Conservation (phyloP, 768 basidiomycete genomes). For the Panaeolus papilionaceus region DNA sequence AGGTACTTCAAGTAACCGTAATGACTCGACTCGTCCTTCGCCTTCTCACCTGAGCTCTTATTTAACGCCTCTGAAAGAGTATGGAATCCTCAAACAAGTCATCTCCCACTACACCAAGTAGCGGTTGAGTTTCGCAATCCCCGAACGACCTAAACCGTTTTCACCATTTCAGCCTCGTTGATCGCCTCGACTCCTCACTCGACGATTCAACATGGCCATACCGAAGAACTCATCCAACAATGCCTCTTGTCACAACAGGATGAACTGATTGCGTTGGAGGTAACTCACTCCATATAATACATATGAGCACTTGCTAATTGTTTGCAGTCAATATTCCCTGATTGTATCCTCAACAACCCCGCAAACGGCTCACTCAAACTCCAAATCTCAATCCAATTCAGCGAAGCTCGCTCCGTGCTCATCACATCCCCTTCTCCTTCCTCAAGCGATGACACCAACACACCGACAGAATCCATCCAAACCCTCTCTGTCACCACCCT, state of each 20-base stretch:
- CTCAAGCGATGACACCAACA: neutral
- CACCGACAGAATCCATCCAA: conserved; percentile 16
- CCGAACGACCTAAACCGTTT: neutral
- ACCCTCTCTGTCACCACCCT: conserved; percentile 50
- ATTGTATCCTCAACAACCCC: neutral
- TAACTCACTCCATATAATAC: neutral
- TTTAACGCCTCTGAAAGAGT: neutral
- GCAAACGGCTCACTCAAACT: neutral
- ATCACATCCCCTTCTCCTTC: neutral
- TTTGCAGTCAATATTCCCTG: conserved; percentile 2
- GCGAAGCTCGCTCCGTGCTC: neutral
- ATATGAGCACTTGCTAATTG: neutral
- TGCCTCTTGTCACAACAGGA: neutral
- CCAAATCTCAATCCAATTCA: neutral
- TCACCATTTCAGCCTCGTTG: neutral
- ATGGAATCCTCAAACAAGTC: neutral
- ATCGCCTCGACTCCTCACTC: neutral
- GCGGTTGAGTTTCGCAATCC: neutral
- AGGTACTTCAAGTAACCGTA: neutral
- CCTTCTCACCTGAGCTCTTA: neutral
- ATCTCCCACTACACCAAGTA: conserved; percentile 1
- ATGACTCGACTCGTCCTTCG: neutral
- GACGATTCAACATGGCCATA: neutral
- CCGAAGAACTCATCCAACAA: neutral
- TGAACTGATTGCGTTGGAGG: conserved; percentile 1